These are phyloP conservation scores for Fusarium coicis DNA, from an alignment of 2,329 filamentous ascomycete genomes.

Conservation along the genomic window DNA sequence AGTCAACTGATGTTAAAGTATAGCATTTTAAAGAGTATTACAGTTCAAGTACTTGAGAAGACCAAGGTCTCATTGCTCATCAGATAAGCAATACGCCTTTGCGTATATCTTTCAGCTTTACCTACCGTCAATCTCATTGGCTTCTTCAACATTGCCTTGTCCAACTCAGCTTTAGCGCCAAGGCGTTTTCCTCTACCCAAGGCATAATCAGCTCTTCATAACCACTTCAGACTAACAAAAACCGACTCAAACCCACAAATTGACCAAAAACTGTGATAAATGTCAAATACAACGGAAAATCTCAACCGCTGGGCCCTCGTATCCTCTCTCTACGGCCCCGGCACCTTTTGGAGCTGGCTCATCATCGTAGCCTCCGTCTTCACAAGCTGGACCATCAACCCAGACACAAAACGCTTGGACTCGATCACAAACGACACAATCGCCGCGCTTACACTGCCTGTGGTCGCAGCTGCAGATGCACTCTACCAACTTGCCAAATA, in stretches of 20 bases:
- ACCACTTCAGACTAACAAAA: neutral
- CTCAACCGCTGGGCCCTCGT: neutral
- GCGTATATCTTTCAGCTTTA: neutral
- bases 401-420: neutral
- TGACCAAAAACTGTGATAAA: rapidly evolving
- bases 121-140: neutral
- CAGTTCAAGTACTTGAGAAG: neutral
- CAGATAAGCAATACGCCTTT: rapidly evolving
- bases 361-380: neutral
- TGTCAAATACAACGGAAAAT: rapidly evolving
- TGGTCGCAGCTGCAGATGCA: neutral
- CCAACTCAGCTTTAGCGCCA: neutral
- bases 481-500: neutral
- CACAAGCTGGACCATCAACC: neutral
- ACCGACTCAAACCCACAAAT: rapidly evolving
- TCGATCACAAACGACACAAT: neutral
- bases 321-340: neutral
- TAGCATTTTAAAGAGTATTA: neutral
- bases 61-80: rapidly evolving
- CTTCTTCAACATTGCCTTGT: too few species aligned
- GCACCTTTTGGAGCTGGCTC: neutral
- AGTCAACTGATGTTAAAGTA: neutral
- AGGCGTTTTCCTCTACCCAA: neutral
- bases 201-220: neutral
- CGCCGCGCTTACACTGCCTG: neutral